Base-by-base conservation (phyloP, 2,329 filamentous ascomycete genomes). In the Trichocomaceae sp. region DNA sequence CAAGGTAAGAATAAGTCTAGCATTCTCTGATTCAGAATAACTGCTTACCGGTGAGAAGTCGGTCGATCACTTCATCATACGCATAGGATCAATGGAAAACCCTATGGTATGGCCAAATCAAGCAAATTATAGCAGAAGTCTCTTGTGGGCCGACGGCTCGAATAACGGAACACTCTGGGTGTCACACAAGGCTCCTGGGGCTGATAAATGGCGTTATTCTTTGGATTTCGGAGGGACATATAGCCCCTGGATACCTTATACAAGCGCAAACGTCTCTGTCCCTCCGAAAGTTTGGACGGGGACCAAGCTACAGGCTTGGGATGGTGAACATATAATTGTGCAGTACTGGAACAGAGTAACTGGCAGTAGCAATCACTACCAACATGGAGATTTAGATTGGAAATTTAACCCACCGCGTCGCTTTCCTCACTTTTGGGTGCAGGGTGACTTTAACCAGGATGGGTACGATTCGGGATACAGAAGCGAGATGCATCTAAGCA, bases 361-460 rank as follows among this genome's bases (percentile, higher is more conserved):
- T 23, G 79, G 79, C 2, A 82, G 79, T 58, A 80, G 77, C 60
- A 72, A 75, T 54, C 78, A 82, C 60, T 66, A 79, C 13, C 79
- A 83, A 62, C 76, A 83, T 59, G 76, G 75, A 45, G 81, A 84
- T 65, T 59, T 77, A 19, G 69, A 66, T 33, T 68, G 66, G 48
- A 66, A 69, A 31, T 62, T 66, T 33, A 57, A 60, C 2, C 64
- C 68, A 7, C 64, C 73, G 5, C 71, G 80, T 41, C 72, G 77
- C 22, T 81, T 79, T 62, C 82, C 82, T 2, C 79, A 84, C 64
- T 66, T 83, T 23, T 81, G 79, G 62, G 71, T 79, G 6, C 77
- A 83, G 50, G 82, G 82, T 12, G 68, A 72, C 0, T 83, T 77
- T 67, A 84, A 84, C 64, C 72, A 79, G 57, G 84, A 77, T 63